Evolutionary conservation across 176 grass and related monocot species (phyloP), one percentile per base, ranked within the genome.

Genomic region (Phoenix dactylifera): DNA sequence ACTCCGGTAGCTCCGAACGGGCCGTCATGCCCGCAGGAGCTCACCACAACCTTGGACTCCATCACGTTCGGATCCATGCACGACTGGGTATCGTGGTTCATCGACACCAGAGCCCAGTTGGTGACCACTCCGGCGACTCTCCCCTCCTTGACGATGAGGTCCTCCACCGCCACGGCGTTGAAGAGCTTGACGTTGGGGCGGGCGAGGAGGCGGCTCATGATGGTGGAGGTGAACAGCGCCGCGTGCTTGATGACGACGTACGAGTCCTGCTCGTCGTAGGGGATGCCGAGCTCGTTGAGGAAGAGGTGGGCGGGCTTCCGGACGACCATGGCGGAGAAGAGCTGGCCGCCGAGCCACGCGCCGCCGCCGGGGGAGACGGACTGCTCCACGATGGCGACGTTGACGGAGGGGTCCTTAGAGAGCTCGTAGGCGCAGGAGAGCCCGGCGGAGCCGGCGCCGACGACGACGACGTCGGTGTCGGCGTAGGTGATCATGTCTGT

Each of bases 61-160:
- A 98, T 98, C 35, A 98, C 71, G 65, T 98, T 98, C 22, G 93
- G 93, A 62, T 98, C 88, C 93, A 98, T 98, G 76, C 93, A 98
- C 14, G 93, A 98, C 70, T 98, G 84, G 1, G 93, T 98, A 84
- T 92, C 73, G 51, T 98, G 93, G 82, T 98, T 98, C 88, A 92
- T 83, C 3, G 93, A 92, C 4, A 98, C 88, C 9, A 98, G 70
- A 44, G 93, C 93, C 93, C 88, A 98, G 78, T 98, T 98, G 62
- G 93, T 98, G 15, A 98, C 93, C 4, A 98, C 93, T 4, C 93
- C 93, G 0, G 76, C 79, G 14, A 98, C 88, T 59, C 82, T 81
- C 35, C 59, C 66, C 5, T 68, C 71, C 76, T 83, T 88, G 6
- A 98, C 93, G 63, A 98, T 98, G 0, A 98, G 87, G 74, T 98